These are phyloP conservation scores for Parastagonospora nodorum DNA, from an alignment of 2,329 filamentous ascomycete genomes.

Conservation along the genomic window DNA sequence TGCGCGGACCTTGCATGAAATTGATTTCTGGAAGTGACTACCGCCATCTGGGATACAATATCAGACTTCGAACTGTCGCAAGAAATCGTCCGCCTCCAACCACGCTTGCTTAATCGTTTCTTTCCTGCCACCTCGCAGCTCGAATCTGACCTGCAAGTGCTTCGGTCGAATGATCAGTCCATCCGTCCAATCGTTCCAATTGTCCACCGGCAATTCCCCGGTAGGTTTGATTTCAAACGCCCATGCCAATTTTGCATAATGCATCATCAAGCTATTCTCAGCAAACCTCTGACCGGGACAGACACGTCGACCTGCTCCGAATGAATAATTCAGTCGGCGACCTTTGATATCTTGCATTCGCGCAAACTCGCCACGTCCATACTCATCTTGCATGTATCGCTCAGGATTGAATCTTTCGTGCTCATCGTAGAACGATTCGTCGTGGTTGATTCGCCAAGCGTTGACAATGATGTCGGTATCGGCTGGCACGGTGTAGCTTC, in stretches of 20 bases:
- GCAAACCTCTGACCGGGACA: conserved; percentile 9
- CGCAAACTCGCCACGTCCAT: conserved; percentile 60
- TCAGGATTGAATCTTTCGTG: neutral
- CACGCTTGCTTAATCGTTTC: neutral
- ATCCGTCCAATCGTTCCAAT: neutral
- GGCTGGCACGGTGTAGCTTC: conserved; percentile 16
- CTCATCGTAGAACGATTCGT: neutral
- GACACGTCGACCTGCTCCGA: conserved; percentile 11
- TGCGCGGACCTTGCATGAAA: neutral
- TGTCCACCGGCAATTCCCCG: neutral
- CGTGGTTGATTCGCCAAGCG: conserved; percentile 4
- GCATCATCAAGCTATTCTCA: conserved; percentile 4
- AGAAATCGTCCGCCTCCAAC: neutral
- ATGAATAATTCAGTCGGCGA: conserved; percentile 8
- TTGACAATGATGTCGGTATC: conserved; percentile 19
- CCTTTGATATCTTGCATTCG: conserved; percentile 53
- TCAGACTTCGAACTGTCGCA: neutral
- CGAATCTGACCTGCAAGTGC: neutral
- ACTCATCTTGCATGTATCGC: neutral
- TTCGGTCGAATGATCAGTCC: neutral
- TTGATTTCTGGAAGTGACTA: no score
- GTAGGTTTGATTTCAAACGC: neutral
- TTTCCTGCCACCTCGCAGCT: neutral
- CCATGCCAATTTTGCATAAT: neutral
- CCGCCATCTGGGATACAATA: neutral